Evolutionary conservation across 2,329 filamentous ascomycete species (phyloP).

Genomic region (Pseudocercospora crystallina): DNA sequence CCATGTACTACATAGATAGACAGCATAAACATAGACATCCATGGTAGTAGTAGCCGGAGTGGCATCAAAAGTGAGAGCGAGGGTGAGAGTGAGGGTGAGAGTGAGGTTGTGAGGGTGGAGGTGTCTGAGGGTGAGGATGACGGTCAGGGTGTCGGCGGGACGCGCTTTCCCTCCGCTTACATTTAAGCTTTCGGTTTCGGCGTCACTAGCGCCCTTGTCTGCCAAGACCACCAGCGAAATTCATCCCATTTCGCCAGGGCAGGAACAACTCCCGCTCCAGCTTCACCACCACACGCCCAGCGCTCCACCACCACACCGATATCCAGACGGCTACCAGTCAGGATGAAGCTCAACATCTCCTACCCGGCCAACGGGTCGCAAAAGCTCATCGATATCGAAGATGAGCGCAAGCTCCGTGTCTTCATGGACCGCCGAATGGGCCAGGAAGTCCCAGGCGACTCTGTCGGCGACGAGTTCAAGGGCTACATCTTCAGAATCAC

Average conservation of each 20-base stretch:
- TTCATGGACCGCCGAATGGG: conserved; percentile 99
- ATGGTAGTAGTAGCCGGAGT: too few relatives aligned
- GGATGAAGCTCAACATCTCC: conserved; percentile 75
- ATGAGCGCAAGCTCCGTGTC: conserved; percentile 98
- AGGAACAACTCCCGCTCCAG: too few relatives aligned
- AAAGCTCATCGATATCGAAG: conserved; percentile 98
- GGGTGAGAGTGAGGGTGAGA: too few relatives aligned
- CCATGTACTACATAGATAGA: too few relatives aligned
- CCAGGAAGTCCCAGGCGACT: conserved; percentile 88
- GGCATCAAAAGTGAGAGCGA: too few relatives aligned
- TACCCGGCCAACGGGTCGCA: conserved; percentile 99
- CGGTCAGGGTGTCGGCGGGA: too few relatives aligned
- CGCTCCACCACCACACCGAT: conserved; percentile 7
- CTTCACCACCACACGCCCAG: not conserved
- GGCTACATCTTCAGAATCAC: conserved; percentile 99
- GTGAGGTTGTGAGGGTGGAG: too few relatives aligned
- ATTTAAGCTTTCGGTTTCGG: not conserved
- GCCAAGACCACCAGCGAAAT: not conserved
- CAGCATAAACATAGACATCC: too few relatives aligned
- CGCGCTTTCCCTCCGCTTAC: too few relatives aligned
- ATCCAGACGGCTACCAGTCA: conserved; percentile 28
- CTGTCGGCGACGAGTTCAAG: conserved; percentile 98
- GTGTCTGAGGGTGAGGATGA: too few relatives aligned
- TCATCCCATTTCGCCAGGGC: too few relatives aligned
- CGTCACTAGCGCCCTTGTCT: not conserved